phyloP scores from a whole-genome alignment of 805 yeast genomes.

The Groenewaldozyma salmanticensis region DNA sequence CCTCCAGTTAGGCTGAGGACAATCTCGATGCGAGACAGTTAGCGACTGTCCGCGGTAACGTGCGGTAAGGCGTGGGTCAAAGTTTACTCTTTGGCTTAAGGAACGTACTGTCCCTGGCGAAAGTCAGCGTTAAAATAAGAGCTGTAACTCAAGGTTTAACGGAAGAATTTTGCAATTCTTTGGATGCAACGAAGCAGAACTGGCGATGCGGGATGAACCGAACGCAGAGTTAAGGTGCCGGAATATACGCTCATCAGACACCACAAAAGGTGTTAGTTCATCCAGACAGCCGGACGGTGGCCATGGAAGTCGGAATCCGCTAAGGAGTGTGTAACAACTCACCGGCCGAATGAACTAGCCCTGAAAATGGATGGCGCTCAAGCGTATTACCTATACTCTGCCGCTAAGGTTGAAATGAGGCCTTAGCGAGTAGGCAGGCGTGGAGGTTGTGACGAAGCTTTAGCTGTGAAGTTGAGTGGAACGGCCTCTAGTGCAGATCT shows the following conservation, averaged over 20 bases:
- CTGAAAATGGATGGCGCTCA: slow-evolving; percentile 35
- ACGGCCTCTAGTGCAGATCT: slow-evolving; percentile 36
- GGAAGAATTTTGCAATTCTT: too few species aligned
- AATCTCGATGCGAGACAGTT: too few species aligned
- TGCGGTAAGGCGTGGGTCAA: too few species aligned
- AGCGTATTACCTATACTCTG: slow-evolving; percentile 35
- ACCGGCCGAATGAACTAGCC: slow-evolving; percentile 43
- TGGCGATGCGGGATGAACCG: slow-evolving; percentile 39
- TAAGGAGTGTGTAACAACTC: slow-evolving; percentile 45
- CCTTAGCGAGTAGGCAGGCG: slow-evolving; percentile 36
- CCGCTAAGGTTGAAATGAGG: slow-evolving; percentile 32
- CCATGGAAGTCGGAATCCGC: slow-evolving; percentile 45
- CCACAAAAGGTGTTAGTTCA: slow-evolving; percentile 38
- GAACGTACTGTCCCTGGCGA: too few species aligned
- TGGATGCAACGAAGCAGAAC: too few species aligned
- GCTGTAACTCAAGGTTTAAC: too few species aligned
- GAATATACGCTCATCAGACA: slow-evolving; percentile 37
- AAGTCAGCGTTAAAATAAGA: too few species aligned
- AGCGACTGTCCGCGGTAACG: too few species aligned
- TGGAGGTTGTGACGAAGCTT: slow-evolving; percentile 35
- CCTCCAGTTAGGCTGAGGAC: too few species aligned
- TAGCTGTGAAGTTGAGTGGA: slow-evolving; percentile 33
- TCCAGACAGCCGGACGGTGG: slow-evolving; percentile 45
- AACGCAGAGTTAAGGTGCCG: slow-evolving; percentile 34
- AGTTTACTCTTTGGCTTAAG: too few species aligned